Conservation (phyloP, 306 rosid species). For the Biancaea sappan region DNA sequence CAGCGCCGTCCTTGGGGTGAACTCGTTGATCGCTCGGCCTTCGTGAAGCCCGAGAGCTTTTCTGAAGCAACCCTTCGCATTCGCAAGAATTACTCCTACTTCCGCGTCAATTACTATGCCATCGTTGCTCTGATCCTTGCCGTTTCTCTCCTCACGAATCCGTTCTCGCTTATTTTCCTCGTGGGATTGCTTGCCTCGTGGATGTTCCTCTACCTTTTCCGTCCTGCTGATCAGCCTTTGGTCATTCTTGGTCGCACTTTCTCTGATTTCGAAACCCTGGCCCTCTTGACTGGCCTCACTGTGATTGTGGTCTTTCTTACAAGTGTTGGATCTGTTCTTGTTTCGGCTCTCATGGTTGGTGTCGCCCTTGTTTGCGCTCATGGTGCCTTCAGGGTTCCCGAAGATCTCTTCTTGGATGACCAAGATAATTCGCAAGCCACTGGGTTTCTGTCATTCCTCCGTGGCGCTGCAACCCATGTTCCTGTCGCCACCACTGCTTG, state of each 20-base stretch:
- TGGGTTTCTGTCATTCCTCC: slow-evolving; percentile 55
- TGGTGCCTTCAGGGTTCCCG: slow-evolving; percentile 70
- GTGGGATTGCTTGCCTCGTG: slow-evolving; percentile 60
- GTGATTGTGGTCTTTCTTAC: slow-evolving; percentile 64
- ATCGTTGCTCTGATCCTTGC: slow-evolving; percentile 47
- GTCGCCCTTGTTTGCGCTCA: slow-evolving; percentile 55
- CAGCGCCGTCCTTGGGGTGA: slow-evolving; percentile 80
- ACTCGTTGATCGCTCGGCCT: slow-evolving; percentile 56
- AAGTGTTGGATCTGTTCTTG: slow-evolving; percentile 64
- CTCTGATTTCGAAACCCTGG: slow-evolving; percentile 56
- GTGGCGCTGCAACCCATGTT: slow-evolving; percentile 52
- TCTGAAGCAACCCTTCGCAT: slow-evolving; percentile 68
- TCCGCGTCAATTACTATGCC: slow-evolving; percentile 69
- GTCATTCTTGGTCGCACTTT: slow-evolving; percentile 60
- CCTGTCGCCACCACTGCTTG: slow-evolving; percentile 50
- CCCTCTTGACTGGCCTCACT: slow-evolving; percentile 48
- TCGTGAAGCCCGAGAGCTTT: slow-evolving; percentile 59
- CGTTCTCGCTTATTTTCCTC: slow-evolving; percentile 56
- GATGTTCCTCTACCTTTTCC: slow-evolving; percentile 77
- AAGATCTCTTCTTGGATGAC: slow-evolving; percentile 69
- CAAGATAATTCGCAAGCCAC: slow-evolving; percentile 47
- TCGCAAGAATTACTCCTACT: slow-evolving; percentile 71
- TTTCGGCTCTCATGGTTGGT: slow-evolving; percentile 60
- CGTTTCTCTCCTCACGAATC: slow-evolving; percentile 57
- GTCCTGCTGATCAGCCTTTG: slow-evolving; percentile 72